Evolutionary conservation across 495 filamentous ascomycete genomes (phyloP).

Genomic region (Monascus purpureus): DNA sequence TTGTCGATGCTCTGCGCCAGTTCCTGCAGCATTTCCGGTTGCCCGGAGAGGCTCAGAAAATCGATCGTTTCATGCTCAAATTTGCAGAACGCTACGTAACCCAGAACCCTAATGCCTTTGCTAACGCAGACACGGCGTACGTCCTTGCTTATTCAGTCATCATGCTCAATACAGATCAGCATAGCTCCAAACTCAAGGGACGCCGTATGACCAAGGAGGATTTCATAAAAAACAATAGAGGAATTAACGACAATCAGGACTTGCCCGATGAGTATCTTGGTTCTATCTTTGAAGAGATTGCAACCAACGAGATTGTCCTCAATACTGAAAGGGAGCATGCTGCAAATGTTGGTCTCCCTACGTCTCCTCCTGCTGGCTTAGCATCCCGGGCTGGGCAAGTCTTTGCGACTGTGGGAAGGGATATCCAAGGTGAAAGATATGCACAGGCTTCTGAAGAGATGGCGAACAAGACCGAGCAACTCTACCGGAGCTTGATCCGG

Average conservation of each 20-base stretch:
- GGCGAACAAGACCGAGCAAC: constrained; percentile 71
- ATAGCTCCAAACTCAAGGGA: constrained; percentile 73
- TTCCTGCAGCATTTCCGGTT: constrained; percentile 93
- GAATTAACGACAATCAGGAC: constrained; percentile 94
- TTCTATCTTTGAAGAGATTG: constrained; percentile 86
- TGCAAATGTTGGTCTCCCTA: constrained; percentile 50
- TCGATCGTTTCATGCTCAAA: constrained; percentile 98
- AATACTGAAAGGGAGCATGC: constrained; percentile 81
- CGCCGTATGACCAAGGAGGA: constrained; percentile 86
- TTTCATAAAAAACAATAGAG: constrained; percentile 97
- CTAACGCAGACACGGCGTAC: constrained; percentile 96
- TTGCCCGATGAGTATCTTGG: constrained; percentile 84
- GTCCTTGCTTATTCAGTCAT: constrained; percentile 94
- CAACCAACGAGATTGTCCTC: constrained; percentile 82
- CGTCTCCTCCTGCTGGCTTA: constrained; percentile 47
- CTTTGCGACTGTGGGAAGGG: constrained; percentile 76
- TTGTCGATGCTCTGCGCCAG: constrained; percentile 79
- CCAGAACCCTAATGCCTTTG: constrained; percentile 93
- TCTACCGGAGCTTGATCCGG: constrained; percentile 79
- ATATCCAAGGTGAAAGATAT: constrained; percentile 85
- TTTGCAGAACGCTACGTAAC: constrained; percentile 92
- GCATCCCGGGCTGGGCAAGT: constrained; percentile 82
- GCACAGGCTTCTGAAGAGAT: constrained; percentile 93
- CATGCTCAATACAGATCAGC: constrained; percentile 89
- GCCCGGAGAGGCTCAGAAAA: constrained; percentile 96